Conservation (phyloP, 495 filamentous ascomycete genomes). For the Annulohypoxylon nitens region DNA sequence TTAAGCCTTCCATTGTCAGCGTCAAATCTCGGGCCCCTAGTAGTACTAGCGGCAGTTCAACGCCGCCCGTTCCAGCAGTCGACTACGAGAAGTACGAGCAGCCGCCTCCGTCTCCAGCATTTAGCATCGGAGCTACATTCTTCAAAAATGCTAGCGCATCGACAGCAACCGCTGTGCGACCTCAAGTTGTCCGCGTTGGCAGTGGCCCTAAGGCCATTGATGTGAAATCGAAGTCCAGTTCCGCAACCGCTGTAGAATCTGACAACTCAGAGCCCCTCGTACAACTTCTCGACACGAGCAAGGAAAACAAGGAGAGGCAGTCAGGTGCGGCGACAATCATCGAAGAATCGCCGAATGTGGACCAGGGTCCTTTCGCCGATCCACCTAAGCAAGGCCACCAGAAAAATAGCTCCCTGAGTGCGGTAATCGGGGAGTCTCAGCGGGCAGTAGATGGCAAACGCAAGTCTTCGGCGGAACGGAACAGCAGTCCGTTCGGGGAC, state of each 20-base stretch:
- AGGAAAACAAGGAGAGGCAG: constrained; percentile 45
- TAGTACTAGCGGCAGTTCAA: constrained; percentile 59
- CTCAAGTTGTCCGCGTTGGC: constrained; percentile 67
- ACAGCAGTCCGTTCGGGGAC: constrained; percentile 67
- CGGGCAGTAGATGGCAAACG: constrained; percentile 54
- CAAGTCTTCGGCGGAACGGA: constrained; percentile 49
- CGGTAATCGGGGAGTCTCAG: constrained; percentile 64
- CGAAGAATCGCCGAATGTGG: constrained; percentile 61
- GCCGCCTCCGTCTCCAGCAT: constrained; percentile 64
- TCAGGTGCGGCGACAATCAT: constrained; percentile 61
- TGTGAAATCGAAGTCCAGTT: constrained; percentile 53
- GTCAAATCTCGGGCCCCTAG: constrained; percentile 74
- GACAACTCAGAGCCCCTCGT: constrained; percentile 33
- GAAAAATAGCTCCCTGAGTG: constrained; percentile 63
- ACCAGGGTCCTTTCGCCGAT: constrained; percentile 72
- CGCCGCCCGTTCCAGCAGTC: constrained; percentile 68
- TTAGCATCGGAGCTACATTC: constrained; percentile 75
- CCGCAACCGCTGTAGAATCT: constrained; percentile 29
- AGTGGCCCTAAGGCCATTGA: constrained; percentile 62
- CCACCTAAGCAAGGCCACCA: constrained; percentile 54
- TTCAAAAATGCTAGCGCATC: constrained; percentile 69
- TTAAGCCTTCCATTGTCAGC: constrained; percentile 90
- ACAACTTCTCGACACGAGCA: constrained; percentile 24
- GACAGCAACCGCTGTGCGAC: constrained; percentile 65
- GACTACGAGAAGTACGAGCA: constrained; percentile 65